Conservation (phyloP, 345 rosid genomes). For the Luvunga scandens region DNA sequence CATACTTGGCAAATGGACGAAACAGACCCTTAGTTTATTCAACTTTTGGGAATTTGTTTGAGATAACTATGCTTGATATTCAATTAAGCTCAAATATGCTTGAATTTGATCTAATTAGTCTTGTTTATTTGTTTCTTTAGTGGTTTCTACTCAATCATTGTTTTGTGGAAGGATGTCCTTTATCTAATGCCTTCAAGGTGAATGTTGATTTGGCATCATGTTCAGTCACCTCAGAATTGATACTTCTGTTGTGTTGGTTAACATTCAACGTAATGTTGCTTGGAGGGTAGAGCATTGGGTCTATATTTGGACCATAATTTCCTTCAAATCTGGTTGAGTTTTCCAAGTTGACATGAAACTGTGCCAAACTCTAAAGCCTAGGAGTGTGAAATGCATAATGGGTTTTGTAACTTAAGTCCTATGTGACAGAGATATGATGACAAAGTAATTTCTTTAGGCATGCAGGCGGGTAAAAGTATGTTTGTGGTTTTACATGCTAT, state of each 20-base stretch:
- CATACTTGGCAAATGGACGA: background rate
- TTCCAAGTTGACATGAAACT: background rate
- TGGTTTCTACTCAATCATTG: background rate
- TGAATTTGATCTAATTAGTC: constrained; percentile 7
- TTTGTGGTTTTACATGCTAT: background rate
- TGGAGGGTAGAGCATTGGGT: background rate
- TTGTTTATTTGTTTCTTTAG: background rate
- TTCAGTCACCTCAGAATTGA: background rate
- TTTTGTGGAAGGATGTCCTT: background rate
- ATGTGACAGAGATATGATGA: background rate
- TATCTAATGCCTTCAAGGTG: background rate
- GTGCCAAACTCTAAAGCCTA: background rate
- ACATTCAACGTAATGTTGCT: background rate
- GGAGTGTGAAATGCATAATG: background rate
- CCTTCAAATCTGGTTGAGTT: background rate
- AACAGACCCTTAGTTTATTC: too few species aligned
- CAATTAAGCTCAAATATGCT: background rate
- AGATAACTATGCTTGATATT: too few species aligned
- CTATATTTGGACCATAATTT: background rate
- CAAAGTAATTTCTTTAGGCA: background rate
- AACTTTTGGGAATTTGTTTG: too few species aligned
- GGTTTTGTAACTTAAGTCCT: background rate
- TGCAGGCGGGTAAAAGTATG: background rate
- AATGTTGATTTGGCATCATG: background rate
- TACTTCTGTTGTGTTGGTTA: background rate